phyloP scores from a whole-genome alignment of 108 stramenopile genomes.

The Cylindrotheca closterium region DNA sequence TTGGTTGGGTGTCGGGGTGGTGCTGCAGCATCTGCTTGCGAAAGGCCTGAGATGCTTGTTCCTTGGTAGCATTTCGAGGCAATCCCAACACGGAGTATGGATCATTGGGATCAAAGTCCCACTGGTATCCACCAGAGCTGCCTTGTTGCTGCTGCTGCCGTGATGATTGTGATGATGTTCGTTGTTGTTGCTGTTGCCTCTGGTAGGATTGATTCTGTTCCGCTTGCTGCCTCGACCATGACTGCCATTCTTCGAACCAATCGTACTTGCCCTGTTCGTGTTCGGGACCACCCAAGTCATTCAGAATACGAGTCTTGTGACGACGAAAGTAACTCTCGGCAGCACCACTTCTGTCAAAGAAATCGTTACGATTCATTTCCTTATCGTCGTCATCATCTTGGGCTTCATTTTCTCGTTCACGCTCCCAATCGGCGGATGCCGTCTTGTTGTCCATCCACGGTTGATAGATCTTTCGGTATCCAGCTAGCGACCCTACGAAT shows the following conservation, averaged over 20 bases:
- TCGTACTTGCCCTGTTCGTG: slow-evolving; percentile 56
- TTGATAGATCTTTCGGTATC: slow-evolving; percentile 71
- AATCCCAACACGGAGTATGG: slow-evolving; percentile 78
- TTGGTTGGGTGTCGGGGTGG: slow-evolving; percentile 72
- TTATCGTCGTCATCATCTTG: slow-evolving; percentile 24
- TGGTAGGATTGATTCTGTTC: slow-evolving; percentile 8
- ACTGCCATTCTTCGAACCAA: slow-evolving; percentile 83
- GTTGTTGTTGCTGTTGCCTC: slow-evolving; percentile 49
- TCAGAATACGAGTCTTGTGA: slow-evolving; percentile 52
- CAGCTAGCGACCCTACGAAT: slow-evolving; percentile 54
- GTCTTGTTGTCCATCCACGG: slow-evolving; percentile 65
- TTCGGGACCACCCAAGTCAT: slow-evolving; percentile 46
- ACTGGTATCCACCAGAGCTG: slow-evolving; percentile 34
- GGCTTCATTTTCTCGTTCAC: slow-evolving; percentile 73
- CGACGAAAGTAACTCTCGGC: slow-evolving; percentile 52
- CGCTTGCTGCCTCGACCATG: slow-evolving; percentile 72
- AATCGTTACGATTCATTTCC: slow-evolving; percentile 10
- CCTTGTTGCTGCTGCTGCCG: slow-evolving; percentile 36
- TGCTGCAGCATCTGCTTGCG: slow-evolving; percentile 79
- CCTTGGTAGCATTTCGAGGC: slow-evolving; percentile 52
- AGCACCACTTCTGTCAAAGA: slow-evolving; percentile 59
- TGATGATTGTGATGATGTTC: slow-evolving; percentile 29
- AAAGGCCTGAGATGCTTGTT: slow-evolving; percentile 77
- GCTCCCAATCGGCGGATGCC: slow-evolving; percentile 78
- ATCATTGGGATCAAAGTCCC: slow-evolving; percentile 81